Evolutionary conservation across 2,329 filamentous ascomycete species (phyloP), one percentile per base, ranked within the genome.

Genomic region (Drechslerella dactyloides): DNA sequence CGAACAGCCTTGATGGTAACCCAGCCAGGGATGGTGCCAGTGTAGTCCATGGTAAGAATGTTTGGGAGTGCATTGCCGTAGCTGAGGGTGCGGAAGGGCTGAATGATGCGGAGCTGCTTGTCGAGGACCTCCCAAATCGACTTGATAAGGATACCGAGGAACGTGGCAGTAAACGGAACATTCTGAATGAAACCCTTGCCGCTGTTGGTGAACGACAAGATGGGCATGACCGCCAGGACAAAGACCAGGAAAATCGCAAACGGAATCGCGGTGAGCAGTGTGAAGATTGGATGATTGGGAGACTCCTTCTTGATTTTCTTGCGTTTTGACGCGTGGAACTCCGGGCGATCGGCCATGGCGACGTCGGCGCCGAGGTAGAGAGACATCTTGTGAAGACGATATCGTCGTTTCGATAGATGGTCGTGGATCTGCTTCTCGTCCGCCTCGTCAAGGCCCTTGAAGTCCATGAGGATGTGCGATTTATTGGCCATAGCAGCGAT

Each of bases 401-500:
- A 91, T 40, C 88, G 85, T 69, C 85, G 84, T 27, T 85, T 79
- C 72, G 86, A 87, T n/a, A 91, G 82, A 75, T 84, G 85, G 55
- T 85, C 82, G 77, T 91, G 89, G 46, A 91, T 90, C 58, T 87
- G 84, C 54, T 85, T 81, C 60, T 88, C 85, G 2, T 83, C 85
- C 6, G 86, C 87, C 0, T 86, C 85, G 77, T 91, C 89, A 80
- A 90, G 85, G 64, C 87, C 87, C 73, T 86, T 86, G 77, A 91
- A 91, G 77, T 91, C 89, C 79, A 86, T 87, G 74, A 91, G 80
- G 77, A 91, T 89, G 74, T 91, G 89, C 74, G 85, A 87, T 72
- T 86, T 85, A 1, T 89, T 89, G 8, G 89, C 89, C 88, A 91
- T 90, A 63, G 88, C 86, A 4, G 89, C 89, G 40, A 91, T 82